Conservation (phyloP, 2,329 filamentous ascomycete genomes). For the Cryphonectria japonica region DNA sequence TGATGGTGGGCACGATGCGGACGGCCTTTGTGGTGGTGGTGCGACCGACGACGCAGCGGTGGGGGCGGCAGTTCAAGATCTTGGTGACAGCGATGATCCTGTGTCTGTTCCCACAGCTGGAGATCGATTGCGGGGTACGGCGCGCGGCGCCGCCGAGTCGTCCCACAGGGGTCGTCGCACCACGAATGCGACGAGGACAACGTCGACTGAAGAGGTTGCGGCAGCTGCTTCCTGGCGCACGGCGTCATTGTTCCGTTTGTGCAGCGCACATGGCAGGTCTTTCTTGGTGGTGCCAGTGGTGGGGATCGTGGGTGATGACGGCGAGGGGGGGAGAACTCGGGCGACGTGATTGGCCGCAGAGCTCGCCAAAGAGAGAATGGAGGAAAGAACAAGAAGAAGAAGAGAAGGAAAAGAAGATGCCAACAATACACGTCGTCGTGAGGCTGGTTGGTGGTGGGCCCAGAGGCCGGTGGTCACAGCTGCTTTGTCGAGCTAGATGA, state of each 20-base stretch:
- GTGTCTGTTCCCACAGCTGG: constrained; percentile 18
- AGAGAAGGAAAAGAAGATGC: no score
- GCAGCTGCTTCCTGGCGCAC: constrained; percentile 24
- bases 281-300: background rate
- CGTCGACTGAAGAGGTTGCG: constrained; percentile 29
- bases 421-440: constrained; percentile 1
- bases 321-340: background rate
- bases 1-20: constrained; percentile 2
- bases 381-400: no score
- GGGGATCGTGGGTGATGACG: background rate
- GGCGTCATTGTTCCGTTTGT: constrained; percentile 28
- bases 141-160: constrained; percentile 29
- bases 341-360: constrained; percentile 6
- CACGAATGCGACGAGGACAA: constrained; percentile 27
- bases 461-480: constrained; percentile 12
- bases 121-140: constrained; percentile 25
- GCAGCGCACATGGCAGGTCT: constrained; percentile 27
- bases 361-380: background rate
- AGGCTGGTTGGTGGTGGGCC: constrained; percentile 10
- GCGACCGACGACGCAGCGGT: constrained; percentile 17
- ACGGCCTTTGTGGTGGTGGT: constrained; percentile 13
- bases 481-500: constrained; percentile 14
- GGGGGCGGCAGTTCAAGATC: constrained; percentile 5
- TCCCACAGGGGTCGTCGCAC: constrained; percentile 25
- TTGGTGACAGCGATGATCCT: constrained; percentile 11